A percentile compares a stretch with the other conserved stretches of the same genome.
Evolutionary conservation across 805 yeast genomes (phyloP).

Genomic region (Lipomyces yamadae): DNA sequence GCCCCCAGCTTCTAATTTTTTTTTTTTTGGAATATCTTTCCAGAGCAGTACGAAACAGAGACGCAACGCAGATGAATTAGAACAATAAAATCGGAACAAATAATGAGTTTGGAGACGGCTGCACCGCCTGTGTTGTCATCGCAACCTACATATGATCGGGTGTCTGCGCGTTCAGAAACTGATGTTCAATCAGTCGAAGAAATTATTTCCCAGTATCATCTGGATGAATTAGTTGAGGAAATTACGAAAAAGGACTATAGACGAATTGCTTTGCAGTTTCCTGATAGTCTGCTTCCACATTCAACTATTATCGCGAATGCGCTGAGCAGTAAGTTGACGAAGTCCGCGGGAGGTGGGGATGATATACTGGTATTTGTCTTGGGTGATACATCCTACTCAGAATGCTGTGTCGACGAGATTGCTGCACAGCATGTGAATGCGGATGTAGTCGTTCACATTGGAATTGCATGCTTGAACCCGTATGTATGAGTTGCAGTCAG

Average conservation of each 20-base stretch:
- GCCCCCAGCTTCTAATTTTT: too few relatives aligned
- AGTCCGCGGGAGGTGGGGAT: constrained; percentile 7
- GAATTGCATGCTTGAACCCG: constrained; percentile 90
- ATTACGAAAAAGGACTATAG: constrained; percentile 42
- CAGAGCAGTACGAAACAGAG: neutral
- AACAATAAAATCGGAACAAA: neutral
- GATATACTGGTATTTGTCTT: constrained; percentile 65
- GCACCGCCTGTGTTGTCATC: constrained; percentile 76
- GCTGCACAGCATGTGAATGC: constrained; percentile 92
- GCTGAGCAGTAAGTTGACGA: constrained; percentile 41
- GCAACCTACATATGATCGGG: constrained; percentile 65
- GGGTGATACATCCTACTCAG: constrained; percentile 94
- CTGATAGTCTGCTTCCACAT: constrained; percentile 78
- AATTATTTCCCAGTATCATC: constrained; percentile 54
- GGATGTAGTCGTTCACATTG: constrained; percentile 88
- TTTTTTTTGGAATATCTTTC: neutral
- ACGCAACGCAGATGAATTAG: constrained; percentile 2
- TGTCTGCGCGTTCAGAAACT: constrained; percentile 39
- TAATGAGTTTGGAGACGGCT: neutral
- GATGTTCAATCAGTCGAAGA: constrained; percentile 43
- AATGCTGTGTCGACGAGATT: constrained; percentile 96
- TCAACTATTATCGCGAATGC: constrained; percentile 67
- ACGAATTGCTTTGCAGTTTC: constrained; percentile 82
- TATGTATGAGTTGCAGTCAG: constrained; percentile 9
- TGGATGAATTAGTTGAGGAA: constrained; percentile 28